Evolutionary conservation across 371 early-diverging fungal genomes (phyloP).

Genomic region (Mucor circinelloides): DNA sequence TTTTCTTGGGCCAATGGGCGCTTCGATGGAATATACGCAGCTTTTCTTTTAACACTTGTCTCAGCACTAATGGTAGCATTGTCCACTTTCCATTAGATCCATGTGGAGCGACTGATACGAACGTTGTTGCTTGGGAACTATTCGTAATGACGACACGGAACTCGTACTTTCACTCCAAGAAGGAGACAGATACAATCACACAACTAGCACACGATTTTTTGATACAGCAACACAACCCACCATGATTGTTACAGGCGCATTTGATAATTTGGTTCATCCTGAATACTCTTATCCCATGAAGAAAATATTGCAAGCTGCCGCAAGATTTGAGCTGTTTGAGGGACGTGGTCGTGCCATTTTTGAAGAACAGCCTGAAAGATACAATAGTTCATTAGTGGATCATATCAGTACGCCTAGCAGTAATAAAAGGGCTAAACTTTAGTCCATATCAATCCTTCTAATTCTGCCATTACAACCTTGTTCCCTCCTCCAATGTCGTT

Average conservation of each 20-base stretch:
- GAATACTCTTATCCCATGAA: slow-evolving; percentile 39
- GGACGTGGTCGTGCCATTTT: slow-evolving; percentile 50
- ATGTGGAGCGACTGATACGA: no score
- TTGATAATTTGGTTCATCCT: slow-evolving; percentile 37
- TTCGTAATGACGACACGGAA: no score
- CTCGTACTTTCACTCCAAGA: slow-evolving; percentile 16
- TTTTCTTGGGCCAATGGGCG: no score
- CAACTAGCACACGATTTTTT: slow-evolving; percentile 4
- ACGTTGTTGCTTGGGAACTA: no score
- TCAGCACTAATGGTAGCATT: no score
- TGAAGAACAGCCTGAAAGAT: slow-evolving; percentile 39
- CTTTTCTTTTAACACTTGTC: no score
- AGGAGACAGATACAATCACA: background rate
- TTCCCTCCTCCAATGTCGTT: background rate
- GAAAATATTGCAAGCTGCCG: slow-evolving; percentile 18
- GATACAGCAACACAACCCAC: no score
- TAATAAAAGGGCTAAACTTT: background rate
- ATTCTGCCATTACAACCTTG: slow-evolving; percentile 11
- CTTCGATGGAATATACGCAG: no score
- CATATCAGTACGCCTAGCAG: slow-evolving; percentile 16
- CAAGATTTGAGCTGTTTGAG: slow-evolving; percentile 39
- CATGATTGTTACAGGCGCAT: slow-evolving; percentile 44
- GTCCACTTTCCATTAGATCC: no score
- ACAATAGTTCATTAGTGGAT: slow-evolving; percentile 35
- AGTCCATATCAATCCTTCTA: background rate